Base-by-base conservation (phyloP, 2,329 filamentous ascomycete genomes). In the Colletotrichum lentis region DNA sequence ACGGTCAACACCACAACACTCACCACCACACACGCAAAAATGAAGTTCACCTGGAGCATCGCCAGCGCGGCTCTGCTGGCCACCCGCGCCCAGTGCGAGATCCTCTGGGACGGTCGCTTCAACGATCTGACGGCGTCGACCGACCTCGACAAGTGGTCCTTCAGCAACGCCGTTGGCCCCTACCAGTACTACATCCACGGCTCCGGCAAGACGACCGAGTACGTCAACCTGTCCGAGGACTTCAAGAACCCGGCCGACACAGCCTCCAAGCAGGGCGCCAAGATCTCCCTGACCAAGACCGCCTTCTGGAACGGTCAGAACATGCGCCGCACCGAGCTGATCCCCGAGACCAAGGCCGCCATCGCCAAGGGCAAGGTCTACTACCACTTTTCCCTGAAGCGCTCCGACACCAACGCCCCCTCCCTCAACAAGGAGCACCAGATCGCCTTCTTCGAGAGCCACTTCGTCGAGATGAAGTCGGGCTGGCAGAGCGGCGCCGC, bases 121-220 rank as follows among this genome's bases (percentile, higher is more conserved):
- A 90, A 90, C 76, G 84, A 87, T 64, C 79, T 88, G 71, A 78
- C 80, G 18, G 80, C 83, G 10, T 82, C 82, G 49, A 73, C 81
- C 2, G 87, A 90, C 75, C 81, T 90, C 37, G 80, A 83, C 73
- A 83, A 84, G 47, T 90, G 89, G 89, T 88, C 85, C 4, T 92
- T 86, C 85, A 83, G 82, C n/a, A 90, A 88, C 76, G 85, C 90
- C 77, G 86, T 90, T 73, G 88, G 88, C 1, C 85, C 88, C 0
- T 93, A 91, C 79, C 90, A 92, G 77, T 92, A 90, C 82, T 92
- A 92, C 80, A 92, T 92, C 75, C 90, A 93, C 80, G 91, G 91
- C 43, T 79, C 80, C 14, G 84, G 82, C 11, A 57, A 79, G 0
- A 82, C 87, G 10, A 82, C 82, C 41, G 79, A 85, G 73, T 91